Evolutionary conservation across 306 rosid species (phyloP), one percentile per base, ranked within the genome.

Genomic region (Acmispon strigosus): DNA sequence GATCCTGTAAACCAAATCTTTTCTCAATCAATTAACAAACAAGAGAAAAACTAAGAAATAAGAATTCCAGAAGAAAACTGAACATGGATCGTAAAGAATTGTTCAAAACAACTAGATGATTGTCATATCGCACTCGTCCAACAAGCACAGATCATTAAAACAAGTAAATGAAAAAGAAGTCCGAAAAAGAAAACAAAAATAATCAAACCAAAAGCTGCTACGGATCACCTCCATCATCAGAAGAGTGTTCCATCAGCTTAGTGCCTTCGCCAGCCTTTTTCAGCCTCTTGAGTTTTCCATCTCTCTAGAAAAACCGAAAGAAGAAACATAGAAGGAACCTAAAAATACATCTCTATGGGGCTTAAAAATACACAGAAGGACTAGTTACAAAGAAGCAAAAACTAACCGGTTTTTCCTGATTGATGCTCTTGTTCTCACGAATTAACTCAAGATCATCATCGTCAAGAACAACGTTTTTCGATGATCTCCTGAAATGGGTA

Each of bases 381-480:
- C 18, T 19, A 59, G 42, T 41, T 15, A 43, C 4, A 66, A 50
- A 41, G 27, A 65, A 48, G 29, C 13, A 71, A 42, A 76, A 16
- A 52, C 81, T 19, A 20, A 72, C 86, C 74, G n/a, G 13, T 41
- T 69, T 62, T 37, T 52, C 68, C 22, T 70, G 69, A 52, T 58
- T 50, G 18, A 64, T 17, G 59, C 51, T 55, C 49, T 32, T 15
- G 66, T 79, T 83, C 53, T 83, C 86, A 45, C 68, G 79, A 34
- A 83, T 74, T 45, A 83, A 59, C 56, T 83, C 86, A 66, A 83
- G 81, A 79, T 83, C 86, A 12, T 83, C 86, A 14, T 72, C 73
- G 18, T 83, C 86, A 48, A 79, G 81, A 72, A 71, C 60, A 66
- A 83, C 3, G 62, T 6, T 29, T 49, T 49, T 42, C 13, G 45